These are phyloP conservation scores for Aspergillus ochraceoroseus DNA, from an alignment of 2,329 filamentous ascomycete genomes.

Conservation along the genomic window DNA sequence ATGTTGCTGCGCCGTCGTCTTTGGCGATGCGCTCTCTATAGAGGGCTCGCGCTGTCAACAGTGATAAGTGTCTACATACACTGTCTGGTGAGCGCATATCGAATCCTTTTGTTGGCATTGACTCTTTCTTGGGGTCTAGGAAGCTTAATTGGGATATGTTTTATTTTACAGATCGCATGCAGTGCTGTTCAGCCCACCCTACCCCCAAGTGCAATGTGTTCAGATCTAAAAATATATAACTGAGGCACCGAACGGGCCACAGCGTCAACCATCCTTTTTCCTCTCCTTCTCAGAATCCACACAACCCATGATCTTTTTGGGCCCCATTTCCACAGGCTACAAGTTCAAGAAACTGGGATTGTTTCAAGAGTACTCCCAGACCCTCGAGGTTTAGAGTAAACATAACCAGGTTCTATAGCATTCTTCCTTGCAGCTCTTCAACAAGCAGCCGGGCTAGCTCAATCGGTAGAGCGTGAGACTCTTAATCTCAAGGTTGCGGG, in stretches of 20 bases:
- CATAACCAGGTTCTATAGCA: background rate
- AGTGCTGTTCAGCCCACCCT: background rate
- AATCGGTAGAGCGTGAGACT: constrained; percentile 51
- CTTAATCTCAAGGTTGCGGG: constrained; percentile 46
- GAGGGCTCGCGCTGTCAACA: no score
- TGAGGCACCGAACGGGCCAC: background rate
- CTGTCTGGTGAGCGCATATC: no score
- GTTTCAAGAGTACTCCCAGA: no score
- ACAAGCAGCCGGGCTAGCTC: constrained; percentile 45
- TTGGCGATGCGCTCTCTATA: no score
- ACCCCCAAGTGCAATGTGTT: constrained; percentile 1
- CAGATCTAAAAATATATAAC: constrained; percentile 6
- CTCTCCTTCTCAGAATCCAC: background rate
- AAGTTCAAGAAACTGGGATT: constrained; percentile 24
- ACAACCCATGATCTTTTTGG: background rate
- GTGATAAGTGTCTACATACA: no score
- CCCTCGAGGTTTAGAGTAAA: no score
- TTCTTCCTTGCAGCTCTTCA: background rate
- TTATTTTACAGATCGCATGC: no score
- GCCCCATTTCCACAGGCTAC: constrained; percentile 22
- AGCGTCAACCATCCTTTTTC: background rate
- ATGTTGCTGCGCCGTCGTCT: no score
- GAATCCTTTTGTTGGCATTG: no score
- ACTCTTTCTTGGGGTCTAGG: no score
- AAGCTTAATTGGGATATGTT: no score